Evolutionary conservation across 345 rosid species (phyloP).

Genomic region (Corymbia maculata): DNA sequence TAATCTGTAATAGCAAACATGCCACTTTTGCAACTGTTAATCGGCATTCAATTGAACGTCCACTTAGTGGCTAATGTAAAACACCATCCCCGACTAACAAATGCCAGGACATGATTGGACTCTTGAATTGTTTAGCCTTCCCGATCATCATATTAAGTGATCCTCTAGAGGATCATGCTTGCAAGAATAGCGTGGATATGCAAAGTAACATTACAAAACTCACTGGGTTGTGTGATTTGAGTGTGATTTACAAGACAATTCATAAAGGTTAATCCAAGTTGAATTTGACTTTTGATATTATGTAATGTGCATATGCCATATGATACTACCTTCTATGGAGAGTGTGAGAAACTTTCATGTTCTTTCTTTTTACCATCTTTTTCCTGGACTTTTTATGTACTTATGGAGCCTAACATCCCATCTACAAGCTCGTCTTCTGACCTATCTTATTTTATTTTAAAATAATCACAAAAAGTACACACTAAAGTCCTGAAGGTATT

Average conservation of each 20-base stretch:
- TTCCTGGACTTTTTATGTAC: not conserved
- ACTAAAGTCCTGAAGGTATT: too few relatives aligned
- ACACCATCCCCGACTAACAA: not conserved
- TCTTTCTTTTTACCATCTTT: not conserved
- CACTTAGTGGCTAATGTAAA: rapidly evolving
- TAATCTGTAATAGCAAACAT: not conserved
- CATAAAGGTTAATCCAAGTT: not conserved
- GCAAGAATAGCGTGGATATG: too few relatives aligned
- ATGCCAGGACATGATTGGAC: not conserved
- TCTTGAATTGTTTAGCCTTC: not conserved
- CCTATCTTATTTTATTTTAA: not conserved
- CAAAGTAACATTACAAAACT: too few relatives aligned
- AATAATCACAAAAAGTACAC: not conserved
- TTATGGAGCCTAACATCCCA: not conserved
- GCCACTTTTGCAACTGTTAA: not conserved
- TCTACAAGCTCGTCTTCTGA: not conserved
- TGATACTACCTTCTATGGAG: not conserved
- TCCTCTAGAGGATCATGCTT: not conserved
- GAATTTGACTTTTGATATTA: not conserved
- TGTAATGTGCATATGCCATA: not conserved
- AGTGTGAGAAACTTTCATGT: not conserved
- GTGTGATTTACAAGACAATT: not conserved
- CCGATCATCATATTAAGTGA: not conserved
- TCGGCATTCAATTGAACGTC: not conserved
- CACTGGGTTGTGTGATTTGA: not conserved